These are phyloP conservation scores for Symbiodinium pilosum DNA, from an alignment of 73 alveolate genomes.

Conservation along the genomic window DNA sequence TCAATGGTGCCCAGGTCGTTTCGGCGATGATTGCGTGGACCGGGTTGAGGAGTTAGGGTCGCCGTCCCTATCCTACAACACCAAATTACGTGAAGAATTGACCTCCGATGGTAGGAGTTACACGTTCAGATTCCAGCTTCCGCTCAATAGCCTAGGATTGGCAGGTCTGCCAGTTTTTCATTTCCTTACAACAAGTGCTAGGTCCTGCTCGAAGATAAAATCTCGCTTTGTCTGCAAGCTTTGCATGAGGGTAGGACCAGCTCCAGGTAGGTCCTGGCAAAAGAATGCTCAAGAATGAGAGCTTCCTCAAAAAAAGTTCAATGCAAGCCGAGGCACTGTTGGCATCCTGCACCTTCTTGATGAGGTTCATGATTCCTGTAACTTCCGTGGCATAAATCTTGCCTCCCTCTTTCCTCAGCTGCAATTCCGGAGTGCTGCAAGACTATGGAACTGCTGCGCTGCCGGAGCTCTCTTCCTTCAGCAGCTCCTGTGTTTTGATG, in stretches of 20 bases:
- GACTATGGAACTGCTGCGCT: background rate
- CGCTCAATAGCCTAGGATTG: no score
- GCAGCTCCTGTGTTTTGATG: background rate
- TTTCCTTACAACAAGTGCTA: no score
- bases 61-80: no score
- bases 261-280: background rate
- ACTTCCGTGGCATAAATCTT: constrained; percentile 10
- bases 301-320: no score
- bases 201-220: no score
- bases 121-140: no score
- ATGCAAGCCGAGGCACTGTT: background rate
- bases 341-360: constrained; percentile 19
- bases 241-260: background rate
- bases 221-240: background rate
- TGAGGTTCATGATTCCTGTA: background rate
- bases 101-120: no score
- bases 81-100: no score
- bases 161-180: no score
- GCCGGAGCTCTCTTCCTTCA: constrained; percentile 14
- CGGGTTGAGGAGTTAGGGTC: no score
- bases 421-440: background rate
- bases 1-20: no score
- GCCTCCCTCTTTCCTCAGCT: constrained; percentile 28
- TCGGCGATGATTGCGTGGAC: no score
- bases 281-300: background rate